These are phyloP conservation scores for Filosporella fistucella DNA, from an alignment of 495 filamentous ascomycete genomes.

Conservation along the genomic window DNA sequence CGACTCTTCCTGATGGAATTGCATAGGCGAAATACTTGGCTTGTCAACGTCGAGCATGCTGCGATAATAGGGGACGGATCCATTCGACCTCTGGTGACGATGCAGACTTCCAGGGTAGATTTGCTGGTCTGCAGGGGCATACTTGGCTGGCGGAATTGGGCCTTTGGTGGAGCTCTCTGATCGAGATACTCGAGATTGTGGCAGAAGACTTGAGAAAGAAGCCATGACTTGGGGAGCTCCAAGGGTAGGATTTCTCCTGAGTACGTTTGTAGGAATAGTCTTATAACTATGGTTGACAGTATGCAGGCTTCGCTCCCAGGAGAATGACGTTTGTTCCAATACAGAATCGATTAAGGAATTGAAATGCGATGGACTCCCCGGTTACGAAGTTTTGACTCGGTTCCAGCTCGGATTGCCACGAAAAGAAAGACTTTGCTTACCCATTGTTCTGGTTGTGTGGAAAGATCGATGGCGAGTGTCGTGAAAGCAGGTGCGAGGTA, in stretches of 20 bases:
- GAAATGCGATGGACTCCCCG: not conserved
- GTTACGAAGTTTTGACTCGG: not conserved
- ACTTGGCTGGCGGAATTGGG: conserved; percentile 2
- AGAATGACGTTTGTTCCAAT: conserved; percentile 2
- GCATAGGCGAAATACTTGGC: conserved; percentile 37
- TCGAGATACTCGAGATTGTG: conserved; percentile 10
- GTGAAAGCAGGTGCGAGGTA: conserved; percentile 9
- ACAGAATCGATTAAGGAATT: conserved; percentile 1
- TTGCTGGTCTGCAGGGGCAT: not conserved
- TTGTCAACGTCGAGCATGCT: conserved; percentile 45
- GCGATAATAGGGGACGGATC: conserved; percentile 30
- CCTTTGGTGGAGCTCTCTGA: conserved; percentile 9
- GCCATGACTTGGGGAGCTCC: conserved; percentile 6
- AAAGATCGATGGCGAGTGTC: conserved; percentile 17
- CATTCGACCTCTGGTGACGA: conserved; percentile 12
- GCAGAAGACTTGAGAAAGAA: conserved; percentile 4
- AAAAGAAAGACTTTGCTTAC: conserved; percentile 24
- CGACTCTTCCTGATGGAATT: conserved; percentile 9
- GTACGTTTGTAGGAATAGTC: not conserved
- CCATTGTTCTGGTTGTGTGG: conserved; percentile 20
- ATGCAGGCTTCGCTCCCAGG: conserved; percentile 7
- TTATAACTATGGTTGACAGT: conserved; percentile 2
- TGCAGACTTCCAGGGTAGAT: conserved; percentile 17
- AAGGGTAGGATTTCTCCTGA: not conserved
- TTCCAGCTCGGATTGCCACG: conserved; percentile 1